Conservation (phyloP, 352 stramenopile species). For the Pythium oligandrum region DNA sequence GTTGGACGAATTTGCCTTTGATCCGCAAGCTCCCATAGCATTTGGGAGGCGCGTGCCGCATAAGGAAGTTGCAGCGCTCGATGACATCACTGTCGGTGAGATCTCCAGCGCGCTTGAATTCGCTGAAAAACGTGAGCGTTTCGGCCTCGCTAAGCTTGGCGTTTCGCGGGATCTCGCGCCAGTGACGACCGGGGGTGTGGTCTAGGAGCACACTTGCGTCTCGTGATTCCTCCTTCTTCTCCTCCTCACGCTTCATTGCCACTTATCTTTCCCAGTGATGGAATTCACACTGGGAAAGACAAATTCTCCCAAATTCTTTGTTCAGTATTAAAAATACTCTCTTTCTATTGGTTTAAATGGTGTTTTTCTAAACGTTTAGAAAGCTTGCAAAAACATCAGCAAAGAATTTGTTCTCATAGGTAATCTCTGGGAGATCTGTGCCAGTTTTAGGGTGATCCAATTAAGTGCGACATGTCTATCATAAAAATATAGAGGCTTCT, state of each 20-base stretch:
- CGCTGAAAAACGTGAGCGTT: constrained; percentile 27
- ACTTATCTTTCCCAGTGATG: no score
- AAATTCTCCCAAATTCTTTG: no score
- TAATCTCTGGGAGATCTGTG: no score
- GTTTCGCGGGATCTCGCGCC: constrained; percentile 26
- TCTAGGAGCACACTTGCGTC: constrained; percentile 16
- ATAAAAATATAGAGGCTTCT: no score
- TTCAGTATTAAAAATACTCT: no score
- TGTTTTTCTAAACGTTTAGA: no score
- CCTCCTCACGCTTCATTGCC: neutral
- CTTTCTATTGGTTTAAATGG: no score
- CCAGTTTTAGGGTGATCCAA: no score
- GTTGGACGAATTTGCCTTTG: constrained; percentile 25
- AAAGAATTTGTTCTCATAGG: no score
- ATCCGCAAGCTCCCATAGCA: constrained; percentile 20
- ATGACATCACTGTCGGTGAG: constrained; percentile 22
- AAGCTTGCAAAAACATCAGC: no score
- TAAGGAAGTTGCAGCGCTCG: constrained; percentile 24
- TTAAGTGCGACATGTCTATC: no score
- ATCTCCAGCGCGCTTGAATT: constrained; percentile 21
- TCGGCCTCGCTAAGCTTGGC: constrained; percentile 19
- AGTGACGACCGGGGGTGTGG: constrained; percentile 10
- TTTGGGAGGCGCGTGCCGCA: constrained; percentile 21
- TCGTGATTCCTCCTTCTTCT: constrained; percentile 13
- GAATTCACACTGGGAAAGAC: no score